These are phyloP conservation scores for Hypoxylon sp. DNA, from an alignment of 2,329 filamentous ascomycete genomes.

Conservation along the genomic window DNA sequence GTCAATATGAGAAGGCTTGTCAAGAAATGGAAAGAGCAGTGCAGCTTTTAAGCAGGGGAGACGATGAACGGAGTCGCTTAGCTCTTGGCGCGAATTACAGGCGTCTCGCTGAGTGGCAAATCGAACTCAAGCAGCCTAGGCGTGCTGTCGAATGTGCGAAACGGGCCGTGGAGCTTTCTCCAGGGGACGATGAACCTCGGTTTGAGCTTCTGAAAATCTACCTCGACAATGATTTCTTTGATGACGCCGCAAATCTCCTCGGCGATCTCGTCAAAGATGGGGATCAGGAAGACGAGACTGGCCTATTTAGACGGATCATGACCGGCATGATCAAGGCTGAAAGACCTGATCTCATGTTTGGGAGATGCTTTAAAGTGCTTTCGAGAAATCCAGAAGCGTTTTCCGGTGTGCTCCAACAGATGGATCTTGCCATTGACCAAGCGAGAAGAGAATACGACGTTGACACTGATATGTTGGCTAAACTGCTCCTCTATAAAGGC, in stretches of 20 bases:
- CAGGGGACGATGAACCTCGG: constrained; percentile 1
- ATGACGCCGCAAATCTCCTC: constrained; percentile 6
- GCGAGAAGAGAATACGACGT: neutral
- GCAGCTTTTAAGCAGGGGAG: neutral
- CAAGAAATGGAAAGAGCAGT: constrained; percentile 17
- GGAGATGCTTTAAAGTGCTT: neutral
- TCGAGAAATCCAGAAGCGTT: neutral
- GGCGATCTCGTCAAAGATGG: neutral
- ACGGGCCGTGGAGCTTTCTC: constrained; percentile 13
- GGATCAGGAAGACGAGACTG: neutral
- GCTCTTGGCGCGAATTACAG: constrained; percentile 10
- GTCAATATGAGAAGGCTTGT: constrained; percentile 14
- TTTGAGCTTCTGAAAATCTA: constrained; percentile 22
- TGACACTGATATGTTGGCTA: neutral
- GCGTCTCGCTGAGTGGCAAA: constrained; percentile 19
- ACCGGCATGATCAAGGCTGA: neutral
- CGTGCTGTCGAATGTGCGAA: constrained; percentile 19
- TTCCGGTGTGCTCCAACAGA: neutral
- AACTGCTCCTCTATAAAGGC: constrained; percentile 11
- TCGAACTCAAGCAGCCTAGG: constrained; percentile 11
- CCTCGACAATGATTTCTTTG: constrained; percentile 5
- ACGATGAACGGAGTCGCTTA: neutral
- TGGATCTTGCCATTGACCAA: constrained; percentile 13
- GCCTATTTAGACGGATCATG: constrained; percentile 1
- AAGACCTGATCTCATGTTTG: neutral